phyloP scores from a whole-genome alignment of 768 basidiomycete genomes.

The Ephemerocybe angulata region DNA sequence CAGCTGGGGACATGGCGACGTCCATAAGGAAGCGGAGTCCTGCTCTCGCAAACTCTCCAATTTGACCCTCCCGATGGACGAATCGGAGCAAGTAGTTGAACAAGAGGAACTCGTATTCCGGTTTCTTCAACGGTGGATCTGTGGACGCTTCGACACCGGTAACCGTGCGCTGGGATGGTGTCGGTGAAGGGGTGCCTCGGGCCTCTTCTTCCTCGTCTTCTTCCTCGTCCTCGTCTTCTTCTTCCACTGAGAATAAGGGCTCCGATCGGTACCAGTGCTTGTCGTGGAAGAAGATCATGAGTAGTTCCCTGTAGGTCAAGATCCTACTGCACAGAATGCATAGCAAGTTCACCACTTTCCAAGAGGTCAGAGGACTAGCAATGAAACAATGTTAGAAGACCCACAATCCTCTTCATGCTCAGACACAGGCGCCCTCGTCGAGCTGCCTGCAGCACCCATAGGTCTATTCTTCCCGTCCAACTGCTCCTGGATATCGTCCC shows the following conservation, averaged over 20 bases:
- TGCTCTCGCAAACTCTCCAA: slow-evolving; percentile 90
- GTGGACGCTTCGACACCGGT: slow-evolving; percentile 46
- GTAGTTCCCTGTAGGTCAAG: slow-evolving; percentile 79
- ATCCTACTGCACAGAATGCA: slow-evolving; percentile 93
- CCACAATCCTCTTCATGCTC: slow-evolving; percentile 86
- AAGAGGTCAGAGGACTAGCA: slow-evolving; percentile 6
- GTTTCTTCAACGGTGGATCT: slow-evolving; percentile 44
- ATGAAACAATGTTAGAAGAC: slow-evolving; percentile 26
- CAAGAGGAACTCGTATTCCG: slow-evolving; percentile 92
- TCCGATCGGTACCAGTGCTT: slow-evolving; percentile 83
- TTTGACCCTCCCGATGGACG: slow-evolving; percentile 89
- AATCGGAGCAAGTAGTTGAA: slow-evolving; percentile 96
- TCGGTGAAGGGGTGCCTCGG: slow-evolving; percentile 49
- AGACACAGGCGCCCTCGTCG: slow-evolving; percentile 66
- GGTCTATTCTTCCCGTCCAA: slow-evolving; percentile 70
- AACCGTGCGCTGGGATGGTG: slow-evolving; percentile 56
- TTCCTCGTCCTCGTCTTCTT: slow-evolving; percentile 67
- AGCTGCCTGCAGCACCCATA: slow-evolving; percentile 82
- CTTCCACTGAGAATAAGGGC: slow-evolving; percentile 70
- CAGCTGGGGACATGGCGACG: slow-evolving; percentile 85
- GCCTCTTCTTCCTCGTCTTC: slow-evolving; percentile 51
- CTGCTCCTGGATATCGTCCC: slow-evolving; percentile 88
- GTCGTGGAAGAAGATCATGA: slow-evolving; percentile 98
- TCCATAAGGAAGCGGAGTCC: slow-evolving; percentile 94
- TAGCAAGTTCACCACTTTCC: slow-evolving; percentile 83